These are phyloP conservation scores for Trichoderma hamatum DNA, from an alignment of 2,329 filamentous ascomycete species.

Conservation along the genomic window DNA sequence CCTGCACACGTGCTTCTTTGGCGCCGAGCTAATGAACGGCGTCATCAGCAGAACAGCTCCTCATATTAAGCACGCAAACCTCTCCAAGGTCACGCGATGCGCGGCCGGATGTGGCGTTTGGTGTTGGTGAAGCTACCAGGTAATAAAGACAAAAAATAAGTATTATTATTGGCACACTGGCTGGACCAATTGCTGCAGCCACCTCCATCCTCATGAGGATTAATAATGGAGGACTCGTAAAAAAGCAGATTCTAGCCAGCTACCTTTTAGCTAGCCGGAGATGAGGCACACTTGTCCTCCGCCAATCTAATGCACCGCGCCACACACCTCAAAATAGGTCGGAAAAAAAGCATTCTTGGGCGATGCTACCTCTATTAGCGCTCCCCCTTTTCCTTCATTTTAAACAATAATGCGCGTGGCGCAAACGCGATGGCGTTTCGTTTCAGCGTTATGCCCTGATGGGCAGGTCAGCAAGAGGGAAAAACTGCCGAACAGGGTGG, in stretches of 20 bases:
- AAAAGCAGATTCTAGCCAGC: neutral
- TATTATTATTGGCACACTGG: neutral
- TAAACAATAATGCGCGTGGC: slow-evolving; percentile 2
- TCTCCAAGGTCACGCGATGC: slow-evolving; percentile 35
- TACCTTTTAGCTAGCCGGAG: neutral
- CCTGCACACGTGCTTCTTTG: slow-evolving; percentile 65
- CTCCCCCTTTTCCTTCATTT: neutral
- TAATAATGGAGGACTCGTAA: neutral
- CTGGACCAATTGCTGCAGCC: neutral
- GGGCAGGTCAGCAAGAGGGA: neutral
- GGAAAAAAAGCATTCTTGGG: neutral
- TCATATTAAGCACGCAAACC: slow-evolving; percentile 55
- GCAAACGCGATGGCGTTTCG: neutral
- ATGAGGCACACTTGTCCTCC: neutral
- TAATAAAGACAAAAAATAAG: no score
- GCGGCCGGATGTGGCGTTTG: neutral
- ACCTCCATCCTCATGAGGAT: neutral
- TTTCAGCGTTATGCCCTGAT: slow-evolving; percentile 4
- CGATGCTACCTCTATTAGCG: neutral
- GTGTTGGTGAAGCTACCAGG: neutral
- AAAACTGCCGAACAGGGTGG: neutral
- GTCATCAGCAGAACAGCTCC: slow-evolving; percentile 63
- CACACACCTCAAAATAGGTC: neutral
- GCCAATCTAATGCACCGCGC: neutral
- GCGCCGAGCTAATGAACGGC: slow-evolving; percentile 59